Base-by-base conservation (phyloP, 2,329 filamentous ascomycete genomes). In the Whalleya microplaca region DNA sequence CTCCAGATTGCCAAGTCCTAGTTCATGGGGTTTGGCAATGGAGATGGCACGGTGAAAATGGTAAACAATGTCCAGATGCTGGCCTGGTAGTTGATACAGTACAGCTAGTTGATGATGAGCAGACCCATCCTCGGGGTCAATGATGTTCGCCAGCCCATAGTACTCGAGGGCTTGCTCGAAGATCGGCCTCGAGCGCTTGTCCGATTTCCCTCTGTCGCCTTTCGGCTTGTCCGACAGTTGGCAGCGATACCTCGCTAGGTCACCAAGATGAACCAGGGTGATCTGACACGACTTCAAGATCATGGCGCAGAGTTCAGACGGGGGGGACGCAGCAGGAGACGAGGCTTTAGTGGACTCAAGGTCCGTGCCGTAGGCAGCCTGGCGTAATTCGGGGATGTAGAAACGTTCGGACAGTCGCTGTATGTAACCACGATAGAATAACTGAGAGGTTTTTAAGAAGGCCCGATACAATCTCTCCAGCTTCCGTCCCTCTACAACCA, bases 21-120 rank as follows among this genome's bases (percentile, higher is more conserved):
- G 83, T 0, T 89, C 88, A 68, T 95, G 88, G 3, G 92, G 91
- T 41, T 87, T 80, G 50, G 86, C 81, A 29, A 91, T 87, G 8
- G 87, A 87, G 64, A 95, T 82, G 16, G 93, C 88, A 61, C 93
- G 88, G 70, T 96, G 95, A 41, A 98, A 85, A 72, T 96, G 87
- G 73, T 97, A 98, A 27, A 96, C 88, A 9, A 92, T 88, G 59
- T 92, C 86, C 48, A 98, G 83, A 70, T 96, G 90, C 64, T 94
- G 89, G 55, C 83, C 84, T 66, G 93, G 86, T 51, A 89, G 87
- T 46, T 91, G 83, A 57, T 89, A 88, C 56, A 98, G 88, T 37
- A 98, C 90, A 37, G 91, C 93, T 72, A 95, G 86, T 73, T 98
- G 95, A 68, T 99, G 94, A 69, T 96, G 90, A 16, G 92, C 90